Conservation (phyloP, 2,329 filamentous ascomycete species). For the Dactylellina sp. region DNA sequence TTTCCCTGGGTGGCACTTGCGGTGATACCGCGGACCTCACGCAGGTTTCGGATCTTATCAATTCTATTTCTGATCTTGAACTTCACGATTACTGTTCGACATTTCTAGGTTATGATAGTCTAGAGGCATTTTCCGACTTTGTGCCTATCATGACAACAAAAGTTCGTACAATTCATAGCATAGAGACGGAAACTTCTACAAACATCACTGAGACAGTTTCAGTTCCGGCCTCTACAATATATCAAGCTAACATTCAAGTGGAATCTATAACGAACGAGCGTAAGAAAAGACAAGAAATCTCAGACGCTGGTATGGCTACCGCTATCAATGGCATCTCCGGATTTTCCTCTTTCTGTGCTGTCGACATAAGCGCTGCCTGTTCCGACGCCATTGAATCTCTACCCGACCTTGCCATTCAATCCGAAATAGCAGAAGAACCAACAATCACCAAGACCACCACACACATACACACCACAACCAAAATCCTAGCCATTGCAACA, state of each 20-base stretch:
- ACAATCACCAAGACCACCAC: not conserved
- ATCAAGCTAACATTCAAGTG: constrained; percentile 13
- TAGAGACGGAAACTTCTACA: constrained; percentile 22
- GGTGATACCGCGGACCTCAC: constrained; percentile 9
- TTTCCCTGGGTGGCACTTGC: not conserved
- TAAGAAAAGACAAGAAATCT: not conserved
- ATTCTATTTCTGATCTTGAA: constrained; percentile 19
- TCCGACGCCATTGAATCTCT: constrained; percentile 12
- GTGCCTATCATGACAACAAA: not conserved
- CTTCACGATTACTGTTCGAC: constrained; percentile 31
- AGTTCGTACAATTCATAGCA: constrained; percentile 1
- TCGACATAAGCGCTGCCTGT: constrained; percentile 35
- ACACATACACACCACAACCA: constrained; percentile 17
- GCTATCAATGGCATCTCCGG: not conserved
- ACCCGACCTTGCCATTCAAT: not conserved
- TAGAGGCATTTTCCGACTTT: not conserved
- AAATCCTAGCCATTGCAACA: constrained; percentile 6
- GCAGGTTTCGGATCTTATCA: constrained; percentile 19
- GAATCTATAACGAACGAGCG: not conserved
- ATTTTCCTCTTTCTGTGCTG: constrained; percentile 21
- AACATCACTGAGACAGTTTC: constrained; percentile 25
- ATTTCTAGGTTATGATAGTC: constrained; percentile 18
- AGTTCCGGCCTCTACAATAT: constrained; percentile 22
- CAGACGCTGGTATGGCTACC: not conserved
- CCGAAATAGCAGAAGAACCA: not conserved